Conservation (phyloP, 2,329 filamentous ascomycete species). For the Cryphonectria parasitica region DNA sequence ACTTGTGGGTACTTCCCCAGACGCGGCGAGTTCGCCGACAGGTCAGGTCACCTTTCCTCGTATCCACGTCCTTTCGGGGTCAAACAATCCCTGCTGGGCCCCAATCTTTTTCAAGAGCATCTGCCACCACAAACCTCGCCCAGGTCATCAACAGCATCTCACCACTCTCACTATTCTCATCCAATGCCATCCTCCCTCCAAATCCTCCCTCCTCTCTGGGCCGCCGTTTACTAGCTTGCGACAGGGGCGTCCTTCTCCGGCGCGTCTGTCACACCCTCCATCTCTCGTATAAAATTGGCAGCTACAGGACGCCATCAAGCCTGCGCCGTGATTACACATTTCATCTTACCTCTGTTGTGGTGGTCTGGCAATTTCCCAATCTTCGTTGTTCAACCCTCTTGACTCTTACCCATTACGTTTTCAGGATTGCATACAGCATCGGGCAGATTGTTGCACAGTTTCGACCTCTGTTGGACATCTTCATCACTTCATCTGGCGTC, state of each 20-base stretch:
- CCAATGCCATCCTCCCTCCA: neutral
- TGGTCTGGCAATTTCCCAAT: neutral
- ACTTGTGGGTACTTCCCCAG: slow-evolving; percentile 19
- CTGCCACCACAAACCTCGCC: neutral
- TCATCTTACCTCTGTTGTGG: neutral
- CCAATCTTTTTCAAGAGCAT: neutral
- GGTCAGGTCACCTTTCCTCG: slow-evolving; percentile 18
- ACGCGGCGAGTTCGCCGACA: neutral
- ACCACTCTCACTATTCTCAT: neutral
- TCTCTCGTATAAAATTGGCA: neutral
- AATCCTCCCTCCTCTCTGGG: neutral
- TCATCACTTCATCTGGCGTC: neutral
- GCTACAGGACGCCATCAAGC: neutral
- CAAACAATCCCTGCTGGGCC: neutral
- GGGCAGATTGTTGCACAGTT: neutral
- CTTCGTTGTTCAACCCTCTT: neutral
- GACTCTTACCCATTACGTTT: neutral
- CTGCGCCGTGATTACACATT: neutral
- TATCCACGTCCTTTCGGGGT: neutral
- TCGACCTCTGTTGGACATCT: neutral
- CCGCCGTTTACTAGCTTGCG: neutral
- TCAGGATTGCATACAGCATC: neutral
- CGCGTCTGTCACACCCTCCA: neutral
- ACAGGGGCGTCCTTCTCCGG: neutral
- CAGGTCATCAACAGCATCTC: neutral